Percentiles rank a stretch among this genome's conserved stretches.
These are phyloP conservation scores for Magnaporthiopsis poae DNA, from an alignment of 2,329 filamentous ascomycete genomes.

Conservation along the genomic window DNA sequence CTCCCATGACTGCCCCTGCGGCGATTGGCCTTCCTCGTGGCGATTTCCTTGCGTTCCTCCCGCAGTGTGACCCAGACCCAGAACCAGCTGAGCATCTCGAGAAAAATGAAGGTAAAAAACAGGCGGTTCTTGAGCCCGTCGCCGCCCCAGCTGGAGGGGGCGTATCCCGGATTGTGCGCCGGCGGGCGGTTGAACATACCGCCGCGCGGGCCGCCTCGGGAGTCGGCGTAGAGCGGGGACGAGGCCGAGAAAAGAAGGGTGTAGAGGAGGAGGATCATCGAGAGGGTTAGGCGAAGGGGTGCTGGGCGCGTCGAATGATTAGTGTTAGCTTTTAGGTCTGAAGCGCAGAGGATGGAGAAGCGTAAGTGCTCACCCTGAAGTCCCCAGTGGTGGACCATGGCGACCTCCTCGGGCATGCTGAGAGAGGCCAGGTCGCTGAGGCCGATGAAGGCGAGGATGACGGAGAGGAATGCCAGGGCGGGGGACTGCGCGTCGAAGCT, in stretches of 20 bases:
- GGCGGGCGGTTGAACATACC: slow-evolving; percentile 27
- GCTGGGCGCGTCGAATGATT: slow-evolving; percentile 25
- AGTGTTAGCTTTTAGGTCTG: not conserved
- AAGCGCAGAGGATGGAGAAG: slow-evolving; percentile 30
- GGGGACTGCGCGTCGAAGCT: slow-evolving; percentile 60
- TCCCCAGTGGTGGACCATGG: slow-evolving; percentile 54
- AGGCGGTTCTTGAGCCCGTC: slow-evolving; percentile 73
- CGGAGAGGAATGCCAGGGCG: slow-evolving; percentile 63
- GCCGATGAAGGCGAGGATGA: slow-evolving; percentile 53
- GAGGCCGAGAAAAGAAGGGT: slow-evolving; percentile 50
- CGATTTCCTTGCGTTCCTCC: slow-evolving; percentile 47
- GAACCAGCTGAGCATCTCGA: slow-evolving; percentile 79
- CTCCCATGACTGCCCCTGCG: slow-evolving; percentile 14
- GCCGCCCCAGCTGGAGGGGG: slow-evolving; percentile 38
- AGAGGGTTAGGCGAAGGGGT: slow-evolving; percentile 55
- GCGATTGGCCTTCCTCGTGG: slow-evolving; percentile 29
- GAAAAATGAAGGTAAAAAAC: slow-evolving; percentile 73
- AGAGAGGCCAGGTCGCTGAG: slow-evolving; percentile 56
- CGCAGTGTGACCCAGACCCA: slow-evolving; percentile 67
- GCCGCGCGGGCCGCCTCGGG: slow-evolving; percentile 13
- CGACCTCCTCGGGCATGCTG: slow-evolving; percentile 58
- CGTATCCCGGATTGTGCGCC: slow-evolving; percentile 26
- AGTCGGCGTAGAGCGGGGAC: slow-evolving; percentile 38
- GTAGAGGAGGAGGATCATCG: slow-evolving; percentile 53
- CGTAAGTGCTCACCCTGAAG: slow-evolving; percentile 49